Evolutionary conservation across 2,329 filamentous ascomycete species (phyloP), one percentile per base, ranked within the genome.

Genomic region (Aspergillus nomiae): DNA sequence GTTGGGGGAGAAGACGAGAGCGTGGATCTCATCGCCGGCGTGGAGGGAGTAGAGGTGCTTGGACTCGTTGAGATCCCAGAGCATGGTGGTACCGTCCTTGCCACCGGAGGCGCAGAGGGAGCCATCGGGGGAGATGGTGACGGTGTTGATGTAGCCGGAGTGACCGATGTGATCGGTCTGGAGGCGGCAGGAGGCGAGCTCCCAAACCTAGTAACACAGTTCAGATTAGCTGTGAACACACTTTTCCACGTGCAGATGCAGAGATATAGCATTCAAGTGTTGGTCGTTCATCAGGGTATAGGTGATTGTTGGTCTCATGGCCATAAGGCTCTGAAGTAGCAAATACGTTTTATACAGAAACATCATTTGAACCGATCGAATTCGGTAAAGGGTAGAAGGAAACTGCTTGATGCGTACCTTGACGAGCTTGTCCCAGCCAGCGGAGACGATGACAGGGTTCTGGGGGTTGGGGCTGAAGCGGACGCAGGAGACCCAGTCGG

Each of bases 11-110:
- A 99, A 99, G 84, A 98, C 95, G 74, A 99, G 94, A 75, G 95
- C 94, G 87, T 99, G 95, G 88, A 99, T 99, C 90, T 98, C 95
- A 84, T 99, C 94, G 84, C 94, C 95, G 82, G 95, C 95, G 85
- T 94, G 95, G 81, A 99, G 92, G 71, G 94, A 98, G 92, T 99
- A 99, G 79, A 99, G 91, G 89, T 99, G 95, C 92, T 99, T 99
- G 82, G 94, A 97, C 91, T 99, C 95, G 89, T 99, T 99, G 77
- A 99, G 90, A 83, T 98, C 95, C 95, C 95, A 99, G 77, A 99
- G 92, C 95, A 98, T 99, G 82, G 95, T 98, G 82, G 94, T 98
- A 83, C 95, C 95, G 85, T 99, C 95, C 90, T 99, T 98, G 82
- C 95, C 95, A 84, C 95, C 95, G 72, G 95, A 98, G 70, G 95